These are phyloP conservation scores for Fusarium tuaranense DNA, from an alignment of 2,329 filamentous ascomycete genomes.

Conservation along the genomic window DNA sequence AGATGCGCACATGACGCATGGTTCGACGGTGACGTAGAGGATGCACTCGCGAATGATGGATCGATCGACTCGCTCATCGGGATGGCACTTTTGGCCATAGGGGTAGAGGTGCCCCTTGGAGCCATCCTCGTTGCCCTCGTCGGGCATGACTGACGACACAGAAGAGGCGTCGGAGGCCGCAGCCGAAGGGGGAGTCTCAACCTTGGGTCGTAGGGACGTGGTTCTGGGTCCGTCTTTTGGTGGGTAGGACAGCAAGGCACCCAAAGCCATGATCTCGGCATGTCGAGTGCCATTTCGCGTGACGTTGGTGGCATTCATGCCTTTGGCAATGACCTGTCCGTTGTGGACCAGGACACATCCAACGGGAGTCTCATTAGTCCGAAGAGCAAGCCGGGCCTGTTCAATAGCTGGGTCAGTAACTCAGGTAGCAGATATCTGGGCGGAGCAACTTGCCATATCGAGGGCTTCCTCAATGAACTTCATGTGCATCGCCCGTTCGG, in stretches of 20 bases:
- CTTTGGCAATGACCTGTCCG: conserved; percentile 82
- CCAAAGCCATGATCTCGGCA: conserved; percentile 92
- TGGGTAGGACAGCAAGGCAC: conserved; percentile 62
- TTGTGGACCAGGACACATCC: conserved; percentile 93
- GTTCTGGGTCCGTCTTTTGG: conserved; percentile 45
- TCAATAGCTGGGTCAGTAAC: conserved; percentile 24
- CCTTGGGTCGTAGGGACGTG: conserved; percentile 51
- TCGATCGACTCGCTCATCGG: conserved; percentile 69
- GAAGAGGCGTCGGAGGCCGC: conserved; percentile 42
- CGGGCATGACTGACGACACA: conserved; percentile 41
- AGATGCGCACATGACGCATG: conserved; percentile 98
- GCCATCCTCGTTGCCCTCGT: conserved; percentile 65
- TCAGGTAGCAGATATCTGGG: neutral
- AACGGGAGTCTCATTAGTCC: conserved; percentile 92
- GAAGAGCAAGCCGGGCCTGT: conserved; percentile 86
- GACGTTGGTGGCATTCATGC: conserved; percentile 97
- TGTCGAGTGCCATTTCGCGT: conserved; percentile 93
- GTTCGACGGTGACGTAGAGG: conserved; percentile 97
- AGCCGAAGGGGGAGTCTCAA: conserved; percentile 38
- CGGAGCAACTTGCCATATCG: conserved; percentile 76
- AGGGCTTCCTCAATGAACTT: conserved; percentile 87
- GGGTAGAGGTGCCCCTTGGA: conserved; percentile 68
- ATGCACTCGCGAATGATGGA: conserved; percentile 77
- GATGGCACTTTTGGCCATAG: conserved; percentile 70
- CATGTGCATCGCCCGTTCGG: conserved; percentile 51